Evolutionary conservation across 116 monocot species (phyloP).

Genomic region (Phalaenopsis hybrid): DNA sequence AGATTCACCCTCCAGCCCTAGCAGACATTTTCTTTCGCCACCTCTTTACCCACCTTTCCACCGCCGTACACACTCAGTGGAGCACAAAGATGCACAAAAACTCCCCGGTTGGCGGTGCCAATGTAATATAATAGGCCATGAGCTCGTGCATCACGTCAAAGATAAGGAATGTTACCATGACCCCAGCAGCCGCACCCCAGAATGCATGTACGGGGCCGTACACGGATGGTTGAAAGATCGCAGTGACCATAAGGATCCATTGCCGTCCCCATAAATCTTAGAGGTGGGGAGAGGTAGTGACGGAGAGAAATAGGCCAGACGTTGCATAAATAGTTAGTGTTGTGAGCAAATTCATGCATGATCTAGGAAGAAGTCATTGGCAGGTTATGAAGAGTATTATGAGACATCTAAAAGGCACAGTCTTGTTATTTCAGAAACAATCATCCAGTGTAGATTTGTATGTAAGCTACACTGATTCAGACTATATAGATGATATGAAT

Average conservation of each 20-base stretch:
- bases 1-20: conserved; percentile 22
- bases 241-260: conserved; percentile 76
- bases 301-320: too few relatives aligned
- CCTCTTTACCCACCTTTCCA: conserved; percentile 27
- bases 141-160: conserved; percentile 82
- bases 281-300: conserved; percentile 33
- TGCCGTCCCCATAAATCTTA: conserved; percentile 76
- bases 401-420: too few relatives aligned
- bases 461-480: too few relatives aligned
- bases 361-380: too few relatives aligned
- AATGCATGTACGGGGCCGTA: conserved; percentile 37
- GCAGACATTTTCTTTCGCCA: background rate
- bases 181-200: conserved; percentile 26
- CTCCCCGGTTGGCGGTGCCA: conserved; percentile 46
- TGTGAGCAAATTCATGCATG: too few relatives aligned
- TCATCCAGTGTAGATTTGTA: too few relatives aligned
- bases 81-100: conserved; percentile 53
- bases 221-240: conserved; percentile 49
- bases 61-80: conserved; percentile 50
- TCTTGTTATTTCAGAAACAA: too few relatives aligned
- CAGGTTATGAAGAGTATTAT: too few relatives aligned
- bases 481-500: too few relatives aligned
- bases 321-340: too few relatives aligned
- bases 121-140: conserved; percentile 51
- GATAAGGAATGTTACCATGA: conserved; percentile 46